Evolutionary conservation across 306 rosid species (phyloP), one percentile per base, ranked within the genome.

Genomic region (cucumber (Cucumis sativus)): DNA sequence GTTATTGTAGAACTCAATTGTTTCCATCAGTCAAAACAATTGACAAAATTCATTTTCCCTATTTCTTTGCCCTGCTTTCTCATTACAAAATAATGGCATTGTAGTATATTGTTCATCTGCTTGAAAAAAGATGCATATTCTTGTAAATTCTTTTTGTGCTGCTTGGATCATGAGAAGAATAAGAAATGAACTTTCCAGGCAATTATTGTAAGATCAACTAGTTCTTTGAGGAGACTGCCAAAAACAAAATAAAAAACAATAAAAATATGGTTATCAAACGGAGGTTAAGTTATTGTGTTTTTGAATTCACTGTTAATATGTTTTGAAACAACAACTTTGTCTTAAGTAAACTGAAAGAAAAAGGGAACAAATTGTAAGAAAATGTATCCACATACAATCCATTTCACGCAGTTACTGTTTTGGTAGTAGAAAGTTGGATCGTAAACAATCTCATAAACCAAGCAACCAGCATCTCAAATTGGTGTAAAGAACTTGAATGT

Each of bases 1-100:
- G 20, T 63, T 63, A 25, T 70, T 47, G 75, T 70, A 23, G 55
- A 70, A 70, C 75, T 70, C 25, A 16, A 49, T 71, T 71, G 76
- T 16, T 71, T 71, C 60, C 33, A 40, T 71, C 59, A 14, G 20
- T 49, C 7, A 5, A 52, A 73, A 73, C 77, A 30, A 54, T 73
- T 17, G 63, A 73, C 59, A 9, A 52, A 33, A 73, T 73, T 73
- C 77, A 73, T 51, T 73, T 73, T 54, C 49, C 47, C 21, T 17
- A 1, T 73, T 52, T 73, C 17, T 18, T 0, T 18, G 8, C 10
- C 25, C 10, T 55, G 21, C 28, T 17, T 54, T 54, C 62, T 47
- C 45, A 15, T 28, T 51, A 16, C 76, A 14, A 51, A 72, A 51
- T 28, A 47, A 72, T 72, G 76, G 18, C 62, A 69, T 7, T 73